Evolutionary conservation across 345 rosid species (phyloP).

Genomic region (Citrus glauca): DNA sequence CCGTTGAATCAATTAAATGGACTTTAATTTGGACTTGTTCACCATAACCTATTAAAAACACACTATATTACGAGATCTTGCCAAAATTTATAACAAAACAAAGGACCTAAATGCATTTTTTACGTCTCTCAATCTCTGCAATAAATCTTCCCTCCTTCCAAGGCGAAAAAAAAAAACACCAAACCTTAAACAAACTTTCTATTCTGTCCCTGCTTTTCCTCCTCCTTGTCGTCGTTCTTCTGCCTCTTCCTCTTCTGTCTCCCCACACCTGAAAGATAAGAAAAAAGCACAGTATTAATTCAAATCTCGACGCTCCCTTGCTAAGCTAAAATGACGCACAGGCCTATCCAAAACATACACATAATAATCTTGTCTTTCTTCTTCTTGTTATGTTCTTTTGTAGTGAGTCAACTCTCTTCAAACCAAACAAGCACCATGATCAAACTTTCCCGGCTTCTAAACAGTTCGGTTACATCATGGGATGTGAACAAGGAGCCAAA

Average conservation of each 20-base stretch:
- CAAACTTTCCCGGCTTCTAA: slow-evolving; percentile 26
- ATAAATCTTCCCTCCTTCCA: neutral
- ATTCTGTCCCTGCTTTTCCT: neutral
- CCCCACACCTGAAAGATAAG: neutral
- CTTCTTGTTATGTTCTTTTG: slow-evolving; percentile 22
- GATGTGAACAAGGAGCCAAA: slow-evolving; percentile 24
- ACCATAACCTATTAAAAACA: too few species aligned
- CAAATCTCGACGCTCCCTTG: neutral
- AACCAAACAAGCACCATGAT: slow-evolving; percentile 43
- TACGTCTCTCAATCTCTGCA: neutral
- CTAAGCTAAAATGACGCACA: neutral
- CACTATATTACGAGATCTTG: neutral
- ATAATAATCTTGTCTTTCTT: slow-evolving; percentile 8
- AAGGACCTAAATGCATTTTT: neutral
- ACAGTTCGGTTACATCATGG: slow-evolving; percentile 35
- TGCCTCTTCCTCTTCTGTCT: neutral
- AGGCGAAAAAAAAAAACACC: neutral
- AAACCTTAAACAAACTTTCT: neutral
- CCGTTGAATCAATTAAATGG: too few species aligned
- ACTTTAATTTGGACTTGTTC: too few species aligned
- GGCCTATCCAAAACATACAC: neutral
- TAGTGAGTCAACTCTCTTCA: slow-evolving; percentile 27
- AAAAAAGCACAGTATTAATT: too few species aligned
- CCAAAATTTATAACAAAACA: too few species aligned
- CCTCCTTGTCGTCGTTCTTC: neutral